These are phyloP conservation scores for Penicillium cosmopolitanum DNA, from an alignment of 495 filamentous ascomycete species.

Conservation along the genomic window DNA sequence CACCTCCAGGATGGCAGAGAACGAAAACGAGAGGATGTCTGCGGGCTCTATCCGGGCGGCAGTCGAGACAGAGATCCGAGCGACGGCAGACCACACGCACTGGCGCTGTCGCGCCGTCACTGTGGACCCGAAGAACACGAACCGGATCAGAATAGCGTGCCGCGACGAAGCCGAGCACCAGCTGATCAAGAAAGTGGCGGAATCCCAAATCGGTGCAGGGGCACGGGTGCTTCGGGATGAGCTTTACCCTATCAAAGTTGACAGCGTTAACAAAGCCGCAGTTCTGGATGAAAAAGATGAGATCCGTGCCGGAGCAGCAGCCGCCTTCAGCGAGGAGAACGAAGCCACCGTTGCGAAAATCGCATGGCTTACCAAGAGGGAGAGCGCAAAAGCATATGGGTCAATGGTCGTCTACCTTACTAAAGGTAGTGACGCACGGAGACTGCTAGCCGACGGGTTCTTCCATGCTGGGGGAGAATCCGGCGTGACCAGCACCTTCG, in stretches of 20 bases:
- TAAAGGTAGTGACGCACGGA: slow-evolving; percentile 29
- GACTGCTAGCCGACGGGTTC: slow-evolving; percentile 30
- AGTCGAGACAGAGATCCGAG: slow-evolving; percentile 34
- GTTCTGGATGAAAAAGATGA: slow-evolving; percentile 30
- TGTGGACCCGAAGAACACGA: slow-evolving; percentile 23
- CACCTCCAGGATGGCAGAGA: slow-evolving; percentile 29
- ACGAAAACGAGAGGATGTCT: slow-evolving; percentile 24
- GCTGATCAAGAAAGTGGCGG: slow-evolving; percentile 31
- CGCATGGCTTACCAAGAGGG: slow-evolving; percentile 38
- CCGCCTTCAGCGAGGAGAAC: slow-evolving; percentile 27
- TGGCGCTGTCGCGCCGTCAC: slow-evolving; percentile 37
- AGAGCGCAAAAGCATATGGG: slow-evolving; percentile 32
- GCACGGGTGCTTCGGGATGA: slow-evolving; percentile 36
- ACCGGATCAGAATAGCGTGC: slow-evolving; percentile 32
- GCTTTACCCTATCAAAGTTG: slow-evolving; percentile 38
- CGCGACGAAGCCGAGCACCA: slow-evolving; percentile 31
- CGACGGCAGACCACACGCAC: slow-evolving; percentile 22
- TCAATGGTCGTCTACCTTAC: slow-evolving; percentile 41
- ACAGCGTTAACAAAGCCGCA: slow-evolving; percentile 33
- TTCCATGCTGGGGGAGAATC: slow-evolving; percentile 35
- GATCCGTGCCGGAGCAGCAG: slow-evolving; percentile 16
- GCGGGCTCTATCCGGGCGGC: slow-evolving; percentile 29
- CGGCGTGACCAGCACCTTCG: slow-evolving; percentile 29
- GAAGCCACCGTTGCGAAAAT: slow-evolving; percentile 28
- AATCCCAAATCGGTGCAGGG: slow-evolving; percentile 25